Evolutionary conservation across 2,329 filamentous ascomycete genomes (phyloP), one percentile per base, ranked within the genome.

Genomic region (Tolypocladium inflatum): DNA sequence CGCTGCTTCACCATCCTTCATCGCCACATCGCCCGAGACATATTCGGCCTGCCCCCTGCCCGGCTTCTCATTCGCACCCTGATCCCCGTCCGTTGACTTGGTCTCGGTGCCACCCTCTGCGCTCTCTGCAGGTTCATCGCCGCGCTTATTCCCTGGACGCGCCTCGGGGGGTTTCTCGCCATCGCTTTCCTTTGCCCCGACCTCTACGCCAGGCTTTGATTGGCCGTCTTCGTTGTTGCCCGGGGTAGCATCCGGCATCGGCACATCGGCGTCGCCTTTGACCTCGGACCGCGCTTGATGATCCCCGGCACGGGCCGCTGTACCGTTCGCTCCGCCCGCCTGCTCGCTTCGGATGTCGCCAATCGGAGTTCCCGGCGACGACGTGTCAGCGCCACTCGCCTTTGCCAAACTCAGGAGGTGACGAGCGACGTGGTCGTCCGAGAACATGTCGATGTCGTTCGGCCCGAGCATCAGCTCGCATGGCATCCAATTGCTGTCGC

Each of bases 401-500:
- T 70, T 66, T 23, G 68, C 65, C 15, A 70, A 58, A 38, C 63
- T 67, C 45, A 72, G 62, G 50, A 74, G 69, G 57, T 73, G 71
- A 43, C 70, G 72, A 26, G 72, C 70, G 10, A 78, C 69, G 54
- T 76, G 74, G 23, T 77, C 73, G 56, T 82, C 76, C 54, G 75
- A 76, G 62, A 80, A 87, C 2, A 85, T 69, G 41, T 80, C 75
- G 57, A 78, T 71, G 64, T 87, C 83, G 63, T 82, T 76, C 6
- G 79, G 74, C 1, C 79, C 79, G 42, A 85, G 73, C 73, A 87
- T 80, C 62, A 77, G 74, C 53, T 79, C 78, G 66, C 83, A 86
- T 9, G 84, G 83, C 51, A 81, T 79, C 84, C 85, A 87, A 17
- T 83, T 84, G 61, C 86, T 83, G 69, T 95, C 90, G 38, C 90